Percentiles rank a stretch among this genome's conserved stretches.
phyloP scores from a whole-genome alignment of 2,329 filamentous ascomycete genomes.

The Paecilomyces fulvus region DNA sequence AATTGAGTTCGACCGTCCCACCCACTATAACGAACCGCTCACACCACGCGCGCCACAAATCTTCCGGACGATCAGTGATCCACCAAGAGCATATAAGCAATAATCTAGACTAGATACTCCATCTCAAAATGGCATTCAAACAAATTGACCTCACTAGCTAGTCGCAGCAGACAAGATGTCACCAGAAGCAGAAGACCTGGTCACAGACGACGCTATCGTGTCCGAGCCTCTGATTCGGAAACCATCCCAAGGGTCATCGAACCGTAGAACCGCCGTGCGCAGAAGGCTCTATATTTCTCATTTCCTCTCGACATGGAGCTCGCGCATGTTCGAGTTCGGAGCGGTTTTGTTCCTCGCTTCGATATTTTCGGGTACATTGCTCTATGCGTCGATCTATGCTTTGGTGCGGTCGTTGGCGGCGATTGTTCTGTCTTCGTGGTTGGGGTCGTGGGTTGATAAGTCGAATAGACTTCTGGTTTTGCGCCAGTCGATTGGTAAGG shows the following conservation, averaged over 20 bases:
- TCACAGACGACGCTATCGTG: neutral
- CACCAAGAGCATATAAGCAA: neutral
- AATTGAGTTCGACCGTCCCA: neutral
- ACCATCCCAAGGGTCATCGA: neutral
- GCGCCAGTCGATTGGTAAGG: constrained; percentile 39
- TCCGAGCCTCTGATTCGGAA: neutral
- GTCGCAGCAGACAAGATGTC: neutral
- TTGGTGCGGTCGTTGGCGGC: constrained; percentile 51
- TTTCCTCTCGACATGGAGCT: constrained; percentile 56
- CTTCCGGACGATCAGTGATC: neutral
- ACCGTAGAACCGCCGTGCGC: neutral
- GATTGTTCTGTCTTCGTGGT: constrained; percentile 48
- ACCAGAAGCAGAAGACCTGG: neutral
- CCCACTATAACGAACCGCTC: neutral
- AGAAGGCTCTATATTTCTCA: constrained; percentile 49
- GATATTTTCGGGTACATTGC: constrained; percentile 51
- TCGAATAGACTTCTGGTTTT: constrained; percentile 45
- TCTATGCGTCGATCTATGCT: constrained; percentile 63
- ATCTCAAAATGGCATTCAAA: no score
- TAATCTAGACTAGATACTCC: neutral
- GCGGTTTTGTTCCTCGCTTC: constrained; percentile 51
- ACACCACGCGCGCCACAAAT: neutral
- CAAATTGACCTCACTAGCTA: neutral
- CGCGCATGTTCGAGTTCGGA: constrained; percentile 56
- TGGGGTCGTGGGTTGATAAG: constrained; percentile 54